Evolutionary conservation across 192 early-diverging fungal species (phyloP), one percentile per base, ranked within the genome.

Genomic region (Umbelopsis ramanniana): DNA sequence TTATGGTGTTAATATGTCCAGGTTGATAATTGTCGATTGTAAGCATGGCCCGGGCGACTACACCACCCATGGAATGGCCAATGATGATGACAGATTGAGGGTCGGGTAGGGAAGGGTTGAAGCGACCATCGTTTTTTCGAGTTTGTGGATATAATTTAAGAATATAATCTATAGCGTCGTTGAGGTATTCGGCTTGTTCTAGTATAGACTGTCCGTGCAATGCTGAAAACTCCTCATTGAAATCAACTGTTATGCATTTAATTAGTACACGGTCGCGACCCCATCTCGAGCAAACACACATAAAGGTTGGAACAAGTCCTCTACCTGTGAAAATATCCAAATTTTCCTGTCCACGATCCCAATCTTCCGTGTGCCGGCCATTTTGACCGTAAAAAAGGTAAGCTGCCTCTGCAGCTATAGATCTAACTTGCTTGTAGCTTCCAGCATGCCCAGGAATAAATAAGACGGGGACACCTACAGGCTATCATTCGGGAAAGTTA

Each of bases 401-500:
- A 17, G 92, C 76, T 9, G 92, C 77, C 29, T 90, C 89, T n/a
- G 90, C 83, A 7, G 93, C 95, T 21, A 99, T 84, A 19, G 93
- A 95, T 24, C 94, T 83, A 10, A 92, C 86, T 82, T 99, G 97
- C 73, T 92, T 93, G 70, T 92, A 92, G 72, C 93, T 95, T 19
- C 97, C 97, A 26, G 96, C 94, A 71, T 98, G 94, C 0, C 97
- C 97, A 3, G 95, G 97, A 43, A 99, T 89, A 83, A 99, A 99
- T 14, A 99, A 83, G 0, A 94, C 89, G 2, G 97, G 97, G 26
- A 95, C 85, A 43, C 94, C 91, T 21, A 77, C 84, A 24, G 89
- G 89, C 79, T 85, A 35, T 70, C 40, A 74, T 60, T 6, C 52
- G 38, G 17, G 52, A 50, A 29, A 26, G 37, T 19, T 38, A 40